Conservation (phyloP, 2,329 filamentous ascomycete genomes). For the Beauveria pseudobassiana region DNA sequence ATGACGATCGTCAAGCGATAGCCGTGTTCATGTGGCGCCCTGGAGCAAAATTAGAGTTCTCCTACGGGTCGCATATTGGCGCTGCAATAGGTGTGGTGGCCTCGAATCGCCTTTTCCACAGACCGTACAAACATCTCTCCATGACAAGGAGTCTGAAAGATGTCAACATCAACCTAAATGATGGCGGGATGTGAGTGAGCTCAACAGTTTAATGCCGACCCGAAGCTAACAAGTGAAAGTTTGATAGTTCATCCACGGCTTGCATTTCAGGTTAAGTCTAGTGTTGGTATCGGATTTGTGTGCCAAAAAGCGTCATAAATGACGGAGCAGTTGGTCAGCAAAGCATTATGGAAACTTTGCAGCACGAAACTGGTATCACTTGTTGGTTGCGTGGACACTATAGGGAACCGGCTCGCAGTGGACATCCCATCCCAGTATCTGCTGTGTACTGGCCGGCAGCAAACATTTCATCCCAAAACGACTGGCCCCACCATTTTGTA, state of each 20-base stretch:
- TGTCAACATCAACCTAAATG: not conserved
- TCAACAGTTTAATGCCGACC: not conserved
- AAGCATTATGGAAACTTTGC: not conserved
- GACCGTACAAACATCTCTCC: not conserved
- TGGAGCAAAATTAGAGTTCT: not conserved
- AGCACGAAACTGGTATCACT: not conserved
- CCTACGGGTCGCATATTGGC: constrained; percentile 1
- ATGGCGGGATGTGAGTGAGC: not conserved
- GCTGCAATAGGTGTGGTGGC: not conserved
- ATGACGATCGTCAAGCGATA: not conserved
- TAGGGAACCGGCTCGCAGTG: not conserved
- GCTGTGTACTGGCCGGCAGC: not conserved
- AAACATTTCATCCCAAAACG: not conserved
- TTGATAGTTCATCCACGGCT: constrained; percentile 1
- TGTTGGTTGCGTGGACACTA: not conserved
- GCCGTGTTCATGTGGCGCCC: constrained; percentile 1
- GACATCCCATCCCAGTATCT: not conserved
- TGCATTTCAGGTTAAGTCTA: constrained; percentile 2
- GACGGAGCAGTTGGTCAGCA: not conserved
- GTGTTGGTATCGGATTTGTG: not conserved
- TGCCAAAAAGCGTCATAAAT: constrained; percentile 1
- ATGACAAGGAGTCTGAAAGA: not conserved
- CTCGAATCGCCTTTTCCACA: constrained; percentile 1
- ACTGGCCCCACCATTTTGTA: not conserved
- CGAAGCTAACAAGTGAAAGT: not conserved